These are phyloP conservation scores for Passiflora organensis DNA, from an alignment of 345 rosid species.

Conservation along the genomic window DNA sequence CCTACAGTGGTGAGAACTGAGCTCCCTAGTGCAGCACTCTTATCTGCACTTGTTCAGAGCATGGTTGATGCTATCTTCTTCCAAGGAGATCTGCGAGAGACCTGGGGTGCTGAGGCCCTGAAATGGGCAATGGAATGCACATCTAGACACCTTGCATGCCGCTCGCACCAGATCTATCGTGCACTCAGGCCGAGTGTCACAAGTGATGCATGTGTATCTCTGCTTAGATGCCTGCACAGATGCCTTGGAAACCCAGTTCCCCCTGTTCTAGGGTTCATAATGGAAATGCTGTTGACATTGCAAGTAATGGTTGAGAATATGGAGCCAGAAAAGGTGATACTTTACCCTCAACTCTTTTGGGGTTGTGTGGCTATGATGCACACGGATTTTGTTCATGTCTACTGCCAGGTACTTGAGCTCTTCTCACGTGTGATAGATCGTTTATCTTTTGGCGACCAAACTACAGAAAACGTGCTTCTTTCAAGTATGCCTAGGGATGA, in stretches of 20 bases:
- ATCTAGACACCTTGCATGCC: conserved; percentile 95
- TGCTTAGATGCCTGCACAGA: conserved; percentile 92
- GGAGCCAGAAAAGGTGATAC: conserved; percentile 98
- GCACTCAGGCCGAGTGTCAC: conserved; percentile 91
- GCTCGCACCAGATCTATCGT: conserved; percentile 97
- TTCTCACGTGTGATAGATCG: conserved; percentile 86
- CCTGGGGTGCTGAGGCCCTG: conserved; percentile 97
- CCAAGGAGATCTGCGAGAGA: conserved; percentile 99
- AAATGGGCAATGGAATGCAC: conserved; percentile 99
- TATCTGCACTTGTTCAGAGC: conserved; percentile 95
- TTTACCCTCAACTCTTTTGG: conserved; percentile 97
- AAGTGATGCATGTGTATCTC: conserved; percentile 87
- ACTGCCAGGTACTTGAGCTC: conserved; percentile 97
- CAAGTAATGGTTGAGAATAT: conserved; percentile 99
- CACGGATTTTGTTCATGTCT: conserved; percentile 94
- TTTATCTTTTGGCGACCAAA: conserved; percentile 79
- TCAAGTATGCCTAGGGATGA: conserved; percentile 99
- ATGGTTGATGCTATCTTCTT: conserved; percentile 99
- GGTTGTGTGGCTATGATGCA: conserved; percentile 99
- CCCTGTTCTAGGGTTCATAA: conserved; percentile 87
- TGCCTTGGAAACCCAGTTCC: conserved; percentile 95
- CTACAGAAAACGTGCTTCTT: conserved; percentile 92
- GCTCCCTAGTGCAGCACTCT: conserved; percentile 93
- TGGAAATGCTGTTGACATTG: conserved; percentile 89
- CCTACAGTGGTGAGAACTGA: conserved; percentile 76